A percentile compares a stretch with the other conserved stretches of the same genome.
Conservation (phyloP, 768 basidiomycete genomes). For the Boletus speciosus region DNA sequence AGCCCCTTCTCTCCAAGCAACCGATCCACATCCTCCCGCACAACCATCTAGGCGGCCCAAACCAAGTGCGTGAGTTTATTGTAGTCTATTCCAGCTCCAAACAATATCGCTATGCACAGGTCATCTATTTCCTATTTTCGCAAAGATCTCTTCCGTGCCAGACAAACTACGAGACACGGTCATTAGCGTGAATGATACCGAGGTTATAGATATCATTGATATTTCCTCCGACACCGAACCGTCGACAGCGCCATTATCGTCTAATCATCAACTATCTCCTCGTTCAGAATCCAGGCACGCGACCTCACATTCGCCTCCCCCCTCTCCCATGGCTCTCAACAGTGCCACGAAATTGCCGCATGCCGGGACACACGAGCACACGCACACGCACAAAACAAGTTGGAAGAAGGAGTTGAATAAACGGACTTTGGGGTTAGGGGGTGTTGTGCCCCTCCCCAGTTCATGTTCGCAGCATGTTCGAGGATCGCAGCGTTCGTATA, state of each 20-base stretch:
- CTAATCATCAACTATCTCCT: conserved; percentile 7
- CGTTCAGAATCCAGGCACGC: conserved; percentile 6
- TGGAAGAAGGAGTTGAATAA: conserved; percentile 1
- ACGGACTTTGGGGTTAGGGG: conserved; percentile 1
- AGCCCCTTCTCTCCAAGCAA: background rate
- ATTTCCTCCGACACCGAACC: conserved; percentile 18
- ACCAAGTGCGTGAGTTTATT: conserved; percentile 20
- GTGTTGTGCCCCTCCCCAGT: conserved; percentile 46
- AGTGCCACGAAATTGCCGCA: conserved; percentile 8
- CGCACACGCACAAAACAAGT: background rate
- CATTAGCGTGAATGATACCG: conserved; percentile 14
- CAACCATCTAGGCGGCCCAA: conserved; percentile 1
- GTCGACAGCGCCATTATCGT: conserved; percentile 10
- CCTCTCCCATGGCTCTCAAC: background rate
- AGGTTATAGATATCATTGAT: conserved; percentile 22
- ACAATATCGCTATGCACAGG: conserved; percentile 11
- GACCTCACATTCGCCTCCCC: conserved; percentile 6
- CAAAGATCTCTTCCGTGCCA: conserved; percentile 4
- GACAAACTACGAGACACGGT: conserved; percentile 1
- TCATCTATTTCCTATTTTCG: conserved; percentile 28
- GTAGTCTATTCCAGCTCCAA: background rate
- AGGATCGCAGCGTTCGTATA: conserved; percentile 48
- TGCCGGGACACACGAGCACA: background rate
- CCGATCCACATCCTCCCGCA: conserved; percentile 1
- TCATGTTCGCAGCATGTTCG: conserved; percentile 56